These are phyloP conservation scores for Sporothrix protearum DNA, from an alignment of 2,329 filamentous ascomycete genomes.

Conservation along the genomic window DNA sequence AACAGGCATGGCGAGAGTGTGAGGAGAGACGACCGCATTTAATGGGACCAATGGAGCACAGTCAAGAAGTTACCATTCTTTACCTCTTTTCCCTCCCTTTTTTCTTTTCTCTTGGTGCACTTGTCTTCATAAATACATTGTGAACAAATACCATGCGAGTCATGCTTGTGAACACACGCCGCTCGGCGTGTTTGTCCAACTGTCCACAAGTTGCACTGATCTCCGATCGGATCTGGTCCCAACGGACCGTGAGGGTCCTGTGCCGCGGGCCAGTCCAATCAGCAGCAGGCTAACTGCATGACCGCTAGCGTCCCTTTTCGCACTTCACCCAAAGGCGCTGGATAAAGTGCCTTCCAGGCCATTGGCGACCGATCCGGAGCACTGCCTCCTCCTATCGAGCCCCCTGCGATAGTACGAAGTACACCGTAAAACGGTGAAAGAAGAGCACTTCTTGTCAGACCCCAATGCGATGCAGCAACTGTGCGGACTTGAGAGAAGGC, in stretches of 20 bases:
- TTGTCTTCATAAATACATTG: background rate
- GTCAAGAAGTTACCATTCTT: background rate
- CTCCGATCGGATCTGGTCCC: background rate
- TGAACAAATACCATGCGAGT: background rate
- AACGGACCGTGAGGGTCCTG: background rate
- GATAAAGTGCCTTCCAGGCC: background rate
- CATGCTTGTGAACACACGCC: background rate
- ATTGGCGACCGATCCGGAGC: background rate
- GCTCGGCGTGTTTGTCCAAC: background rate
- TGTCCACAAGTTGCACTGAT: background rate
- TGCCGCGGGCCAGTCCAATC: conserved; percentile 21
- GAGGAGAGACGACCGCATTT: background rate
- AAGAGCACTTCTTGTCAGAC: background rate
- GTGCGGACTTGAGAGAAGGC: background rate
- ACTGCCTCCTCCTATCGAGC: background rate
- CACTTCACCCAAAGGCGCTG: background rate
- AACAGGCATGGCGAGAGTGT: background rate
- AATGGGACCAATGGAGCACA: background rate
- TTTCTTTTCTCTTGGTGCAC: background rate
- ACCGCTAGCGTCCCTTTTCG: conserved; percentile 5
- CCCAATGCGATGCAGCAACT: background rate
- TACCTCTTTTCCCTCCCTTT: background rate
- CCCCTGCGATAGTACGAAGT: background rate
- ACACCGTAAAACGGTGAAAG: background rate
- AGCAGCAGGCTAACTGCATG: conserved; percentile 22